phyloP scores from a whole-genome alignment of 2,329 filamentous ascomycete species.

The Colletotrichum plurivorum region DNA sequence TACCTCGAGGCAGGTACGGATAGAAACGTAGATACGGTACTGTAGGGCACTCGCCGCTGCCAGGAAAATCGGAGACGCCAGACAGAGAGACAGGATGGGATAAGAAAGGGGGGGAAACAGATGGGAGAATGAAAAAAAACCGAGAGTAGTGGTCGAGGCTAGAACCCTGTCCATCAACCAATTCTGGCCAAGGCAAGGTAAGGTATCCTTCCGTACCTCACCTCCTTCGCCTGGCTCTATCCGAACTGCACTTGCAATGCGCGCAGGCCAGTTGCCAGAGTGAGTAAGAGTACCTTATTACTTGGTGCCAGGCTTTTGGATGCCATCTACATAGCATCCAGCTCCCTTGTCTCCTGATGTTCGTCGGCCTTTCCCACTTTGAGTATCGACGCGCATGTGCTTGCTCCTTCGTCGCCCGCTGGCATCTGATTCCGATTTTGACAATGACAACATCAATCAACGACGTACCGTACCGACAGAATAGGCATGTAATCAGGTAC shows the following conservation, averaged over 20 bases:
- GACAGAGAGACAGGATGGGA: constrained; percentile 13
- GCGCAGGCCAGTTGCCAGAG: constrained; percentile 25
- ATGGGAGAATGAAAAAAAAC: background rate
- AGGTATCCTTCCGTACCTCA: constrained; percentile 1
- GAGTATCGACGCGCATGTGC: constrained; percentile 24
- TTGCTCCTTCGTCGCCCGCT: constrained; percentile 17
- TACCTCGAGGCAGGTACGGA: background rate
- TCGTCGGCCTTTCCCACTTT: constrained; percentile 21
- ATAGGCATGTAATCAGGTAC: constrained; percentile 13
- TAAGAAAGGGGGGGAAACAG: constrained; percentile 6
- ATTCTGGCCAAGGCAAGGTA: background rate
- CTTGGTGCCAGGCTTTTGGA: constrained; percentile 16
- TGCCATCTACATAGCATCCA: constrained; percentile 4
- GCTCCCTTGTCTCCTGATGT: constrained; percentile 33
- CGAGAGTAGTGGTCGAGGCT: constrained; percentile 23
- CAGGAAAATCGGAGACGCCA: constrained; percentile 5
- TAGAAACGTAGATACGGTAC: background rate
- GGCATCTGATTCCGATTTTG: constrained; percentile 28
- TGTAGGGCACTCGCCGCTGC: background rate
- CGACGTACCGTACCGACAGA: constrained; percentile 2
- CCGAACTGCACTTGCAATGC: background rate
- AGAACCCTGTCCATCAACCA: constrained; percentile 26
- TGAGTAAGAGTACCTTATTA: constrained; percentile 19
- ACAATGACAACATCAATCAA: constrained; percentile 2
- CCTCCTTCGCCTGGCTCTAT: constrained; percentile 5